Evolutionary conservation across 139 green algal species (phyloP).

Genomic region (Tetratostichococcus sp.): DNA sequence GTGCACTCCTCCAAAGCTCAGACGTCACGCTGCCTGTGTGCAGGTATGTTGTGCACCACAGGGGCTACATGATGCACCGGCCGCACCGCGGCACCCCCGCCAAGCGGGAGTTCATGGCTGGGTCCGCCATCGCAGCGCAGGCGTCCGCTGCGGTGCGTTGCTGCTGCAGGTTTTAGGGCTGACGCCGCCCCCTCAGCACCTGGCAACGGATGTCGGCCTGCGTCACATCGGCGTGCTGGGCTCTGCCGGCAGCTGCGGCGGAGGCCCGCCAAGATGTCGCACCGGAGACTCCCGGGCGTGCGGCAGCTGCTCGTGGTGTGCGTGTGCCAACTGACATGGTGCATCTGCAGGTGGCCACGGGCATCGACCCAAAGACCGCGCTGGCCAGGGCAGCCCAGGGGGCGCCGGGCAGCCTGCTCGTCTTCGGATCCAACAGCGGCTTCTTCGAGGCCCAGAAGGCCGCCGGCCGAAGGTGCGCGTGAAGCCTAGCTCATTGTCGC

Average conservation of each 20-base stretch:
- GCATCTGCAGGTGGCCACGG: neutral
- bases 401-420: too few relatives aligned
- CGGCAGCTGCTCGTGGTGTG: too few relatives aligned
- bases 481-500: too few relatives aligned
- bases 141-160: neutral
- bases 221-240: too few relatives aligned
- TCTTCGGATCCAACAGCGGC: neutral
- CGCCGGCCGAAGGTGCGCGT: neutral
- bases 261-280: too few relatives aligned
- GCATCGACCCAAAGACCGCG: neutral
- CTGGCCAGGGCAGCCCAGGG: neutral
- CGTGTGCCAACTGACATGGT: too few relatives aligned
- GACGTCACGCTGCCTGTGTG: neutral
- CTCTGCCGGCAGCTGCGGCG: too few relatives aligned
- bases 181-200: too few relatives aligned
- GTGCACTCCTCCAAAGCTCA: too few relatives aligned
- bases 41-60: constrained; percentile 27
- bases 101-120: neutral
- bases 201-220: too few relatives aligned
- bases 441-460: neutral
- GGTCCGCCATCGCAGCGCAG: neutral
- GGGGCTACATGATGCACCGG: constrained; percentile 35
- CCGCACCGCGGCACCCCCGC: constrained; percentile 10
- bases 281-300: too few relatives aligned
- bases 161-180: too few relatives aligned